Percentiles rank a stretch among this genome's conserved stretches.
Conservation (phyloP, 371 early-diverging fungal genomes). For the Syncephalis plumigaleata region DNA sequence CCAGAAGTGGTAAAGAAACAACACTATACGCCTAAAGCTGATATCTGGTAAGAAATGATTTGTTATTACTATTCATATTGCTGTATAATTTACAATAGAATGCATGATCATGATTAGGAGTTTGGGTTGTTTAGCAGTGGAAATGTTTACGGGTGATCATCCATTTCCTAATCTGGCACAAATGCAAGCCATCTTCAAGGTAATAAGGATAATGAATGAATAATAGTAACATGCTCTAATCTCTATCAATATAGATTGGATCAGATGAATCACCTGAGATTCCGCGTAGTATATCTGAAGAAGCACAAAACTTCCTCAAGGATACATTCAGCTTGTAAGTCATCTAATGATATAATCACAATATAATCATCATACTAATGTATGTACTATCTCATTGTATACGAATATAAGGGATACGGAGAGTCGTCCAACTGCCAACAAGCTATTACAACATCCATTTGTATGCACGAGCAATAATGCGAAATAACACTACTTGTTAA, state of each 20-base stretch:
- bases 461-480: not conserved
- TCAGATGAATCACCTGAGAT: slow-evolving; percentile 60
- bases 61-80: not conserved
- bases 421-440: slow-evolving; percentile 34
- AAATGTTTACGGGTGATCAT: slow-evolving; percentile 90
- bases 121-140: slow-evolving; percentile 85
- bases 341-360: not conserved
- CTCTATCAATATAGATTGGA: slow-evolving; percentile 35
- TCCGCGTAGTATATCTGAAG: slow-evolving; percentile 46
- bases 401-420: slow-evolving; percentile 25
- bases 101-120: too few relatives aligned
- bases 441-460: slow-evolving; percentile 36
- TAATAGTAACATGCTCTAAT: not conserved
- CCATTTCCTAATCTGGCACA: slow-evolving; percentile 87
- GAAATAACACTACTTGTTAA: not conserved
- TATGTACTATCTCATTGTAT: not conserved
- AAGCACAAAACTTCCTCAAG: slow-evolving; percentile 59
- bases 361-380: not conserved
- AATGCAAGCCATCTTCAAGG: slow-evolving; percentile 82
- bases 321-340: slow-evolving; percentile 57
- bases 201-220: too few relatives aligned
- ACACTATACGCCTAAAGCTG: slow-evolving; percentile 65
- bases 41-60: slow-evolving; percentile 42
- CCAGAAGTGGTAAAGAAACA: slow-evolving; percentile 79
- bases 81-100: not conserved